A percentile compares a stretch with the other conserved stretches of the same genome.
Evolutionary conservation across 2,329 filamentous ascomycete genomes (phyloP).

Genomic region (Diaporthe citrichinensis): DNA sequence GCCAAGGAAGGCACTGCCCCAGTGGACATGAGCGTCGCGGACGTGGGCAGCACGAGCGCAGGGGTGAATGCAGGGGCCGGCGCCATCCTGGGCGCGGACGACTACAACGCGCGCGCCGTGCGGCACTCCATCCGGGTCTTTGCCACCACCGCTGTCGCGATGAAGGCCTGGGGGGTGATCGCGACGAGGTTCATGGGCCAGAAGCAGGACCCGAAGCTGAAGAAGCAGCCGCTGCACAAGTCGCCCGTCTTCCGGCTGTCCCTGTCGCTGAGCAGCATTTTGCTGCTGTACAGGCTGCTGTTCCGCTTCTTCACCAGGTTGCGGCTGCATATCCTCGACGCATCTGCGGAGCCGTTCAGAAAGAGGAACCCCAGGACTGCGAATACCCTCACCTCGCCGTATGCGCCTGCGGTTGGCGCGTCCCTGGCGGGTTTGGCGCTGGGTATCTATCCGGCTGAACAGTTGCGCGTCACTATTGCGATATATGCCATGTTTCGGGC

Average conservation of each 20-base stretch:
- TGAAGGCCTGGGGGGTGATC: slow-evolving; percentile 74
- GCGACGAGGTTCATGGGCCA: slow-evolving; percentile 61
- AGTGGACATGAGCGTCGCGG: slow-evolving; percentile 20
- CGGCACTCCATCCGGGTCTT: slow-evolving; percentile 81
- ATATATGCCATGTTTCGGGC: slow-evolving; percentile 87
- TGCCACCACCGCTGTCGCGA: slow-evolving; percentile 70
- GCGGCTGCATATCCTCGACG: slow-evolving; percentile 81
- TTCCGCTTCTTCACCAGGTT: slow-evolving; percentile 90
- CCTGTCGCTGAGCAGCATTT: slow-evolving; percentile 84
- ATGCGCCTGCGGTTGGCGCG: slow-evolving; percentile 91
- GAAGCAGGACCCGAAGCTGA: slow-evolving; percentile 52
- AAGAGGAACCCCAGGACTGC: slow-evolving; percentile 84
- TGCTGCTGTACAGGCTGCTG: slow-evolving; percentile 89
- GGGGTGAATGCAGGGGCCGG: slow-evolving; percentile 41
- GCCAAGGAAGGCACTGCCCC: slow-evolving; percentile 33
- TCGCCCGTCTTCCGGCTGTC: slow-evolving; percentile 83
- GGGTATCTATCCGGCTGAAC: slow-evolving; percentile 76
- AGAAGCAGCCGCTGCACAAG: slow-evolving; percentile 70
- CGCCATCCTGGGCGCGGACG: slow-evolving; percentile 62
- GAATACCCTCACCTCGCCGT: slow-evolving; percentile 81
- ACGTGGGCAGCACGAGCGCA: slow-evolving; percentile 40
- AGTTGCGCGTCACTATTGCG: slow-evolving; percentile 82
- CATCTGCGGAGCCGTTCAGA: slow-evolving; percentile 86
- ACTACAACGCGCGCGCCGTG: slow-evolving; percentile 79
- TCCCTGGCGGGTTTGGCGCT: slow-evolving; percentile 88